Evolutionary conservation across 106 monocot species (phyloP), one percentile per base, ranked within the genome.

Genomic region (Alisma plantagoaquatica): DNA sequence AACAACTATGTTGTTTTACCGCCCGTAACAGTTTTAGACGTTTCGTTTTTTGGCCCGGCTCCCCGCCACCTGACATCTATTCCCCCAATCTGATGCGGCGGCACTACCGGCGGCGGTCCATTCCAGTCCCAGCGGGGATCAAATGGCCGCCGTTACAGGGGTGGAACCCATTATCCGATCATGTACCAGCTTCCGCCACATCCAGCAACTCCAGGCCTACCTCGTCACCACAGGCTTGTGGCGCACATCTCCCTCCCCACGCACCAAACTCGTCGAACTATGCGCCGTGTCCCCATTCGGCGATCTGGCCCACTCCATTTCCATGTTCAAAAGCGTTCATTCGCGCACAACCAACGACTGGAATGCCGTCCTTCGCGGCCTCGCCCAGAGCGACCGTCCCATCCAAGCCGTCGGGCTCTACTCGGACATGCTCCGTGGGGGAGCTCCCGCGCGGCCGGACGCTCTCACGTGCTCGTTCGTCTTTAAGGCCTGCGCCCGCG

Each of bases 381-480:
- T 75, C 61, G 62, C 85, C 18, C 32, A 50, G 28, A 28, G 68
- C 23, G 23, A 28, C 46, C 43, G 48, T 49, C 91, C 81, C 42
- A 14, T 41, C 41, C 56, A 29, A 28, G 72, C 91, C 46, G 46
- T 91, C 66, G 46, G 60, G 30, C 63, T 72, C 63, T 78, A 67
- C 66, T 27, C 74, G 53, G 60, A 30, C 60, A 61, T 79, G 57
- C 24, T 18, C 56, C 51, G 54, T 38, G 19, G 27, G 29, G 16
- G 43, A 19, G 35, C 42, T 17, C 24, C 60, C 21, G 25, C 54
- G 19, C 79, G 83, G 33, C 84, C 72, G 57, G 91, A 91, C 70
- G 91, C 91, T 27, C 84, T 91, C 54, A 63, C 83, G 23, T 73
- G 74, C 64, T 84, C 91, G 64, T 91, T 91, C 72, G 69, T 65